Conservation (phyloP, 2,329 filamentous ascomycete genomes). For the Diaporthe humulicola region DNA sequence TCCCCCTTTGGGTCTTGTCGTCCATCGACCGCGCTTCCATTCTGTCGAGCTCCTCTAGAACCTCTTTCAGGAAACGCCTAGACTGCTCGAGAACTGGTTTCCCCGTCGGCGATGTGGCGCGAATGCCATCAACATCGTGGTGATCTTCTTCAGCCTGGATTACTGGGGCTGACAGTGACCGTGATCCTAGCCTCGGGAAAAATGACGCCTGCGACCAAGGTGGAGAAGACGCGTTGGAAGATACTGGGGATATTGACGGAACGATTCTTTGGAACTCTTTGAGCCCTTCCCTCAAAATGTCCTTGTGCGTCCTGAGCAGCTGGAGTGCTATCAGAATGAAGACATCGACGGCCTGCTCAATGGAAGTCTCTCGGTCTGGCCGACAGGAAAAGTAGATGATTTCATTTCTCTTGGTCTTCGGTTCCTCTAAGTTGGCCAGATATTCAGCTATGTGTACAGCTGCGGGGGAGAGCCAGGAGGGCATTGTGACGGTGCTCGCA, state of each 20-base stretch:
- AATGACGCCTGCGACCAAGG: neutral
- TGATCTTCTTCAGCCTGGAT: neutral
- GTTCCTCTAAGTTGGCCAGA: neutral
- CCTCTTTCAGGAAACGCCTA: neutral
- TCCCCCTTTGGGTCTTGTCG: neutral
- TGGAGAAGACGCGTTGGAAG: neutral
- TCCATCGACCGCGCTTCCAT: too few relatives aligned
- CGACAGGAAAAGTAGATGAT: slow-evolving; percentile 23
- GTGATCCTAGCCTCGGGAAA: neutral
- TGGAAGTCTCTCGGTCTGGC: neutral
- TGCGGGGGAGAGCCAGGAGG: slow-evolving; percentile 23
- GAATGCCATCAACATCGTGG: too few relatives aligned
- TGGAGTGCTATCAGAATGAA: slow-evolving; percentile 8
- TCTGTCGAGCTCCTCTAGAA: neutral
- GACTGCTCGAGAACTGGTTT: neutral
- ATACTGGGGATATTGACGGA: neutral
- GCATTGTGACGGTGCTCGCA: neutral
- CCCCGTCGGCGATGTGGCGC: neutral
- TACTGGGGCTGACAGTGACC: neutral
- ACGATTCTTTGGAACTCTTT: neutral
- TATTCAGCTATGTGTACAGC: slow-evolving; percentile 16
- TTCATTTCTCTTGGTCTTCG: neutral
- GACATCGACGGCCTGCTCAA: neutral
- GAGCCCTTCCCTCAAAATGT: neutral
- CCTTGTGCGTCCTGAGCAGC: slow-evolving; percentile 4